Base-by-base conservation (phyloP, 768 basidiomycete species). In the Rhodosporidiobolus sp. region DNA sequence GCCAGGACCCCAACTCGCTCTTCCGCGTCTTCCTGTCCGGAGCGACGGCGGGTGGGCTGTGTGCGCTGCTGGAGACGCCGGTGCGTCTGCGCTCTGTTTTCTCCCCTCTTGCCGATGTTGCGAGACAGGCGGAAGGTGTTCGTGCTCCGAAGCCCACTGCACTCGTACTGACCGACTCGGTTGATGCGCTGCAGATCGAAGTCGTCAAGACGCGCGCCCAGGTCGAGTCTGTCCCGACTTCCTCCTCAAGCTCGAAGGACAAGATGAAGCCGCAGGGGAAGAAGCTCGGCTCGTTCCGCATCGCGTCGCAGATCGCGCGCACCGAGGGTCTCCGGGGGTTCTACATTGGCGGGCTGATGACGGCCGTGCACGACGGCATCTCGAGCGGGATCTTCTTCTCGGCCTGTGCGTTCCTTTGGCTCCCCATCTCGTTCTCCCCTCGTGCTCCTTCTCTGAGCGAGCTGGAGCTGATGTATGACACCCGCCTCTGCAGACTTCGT, bases 151-250 rank as follows among this genome's bases (percentile, higher is more conserved):
- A n/a, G n/a, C n/a, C n/a, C n/a, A n/a, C n/a, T n/a, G n/a, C n/a
- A n/a, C n/a, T n/a, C n/a, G n/a, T n/a, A n/a, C n/a, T n/a, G n/a
- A n/a, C n/a, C n/a, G n/a, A n/a, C n/a, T n/a, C n/a, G n/a, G n/a
- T n/a, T n/a, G n/a, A n/a, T n/a, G n/a, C n/a, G n/a, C n/a, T n/a
- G 7, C 67, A 73, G 72, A 74, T 76, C 56, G 76, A 76, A 57
- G 76, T 76, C 14, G 72, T 76, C 35, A 76, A 76, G 43, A 74
- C 72, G 20, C 69, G 76, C 30, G 76, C 76, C 19, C 76, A 76
- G 48, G 72, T 67, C 30, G 76, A 76, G 50, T 54, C 63, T 1
- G 34, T 57, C 30, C 55, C 60, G 17, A n/a, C n/a, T n/a, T n/a
- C n/a, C n/a, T n/a, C n/a, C n/a, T n/a, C n/a, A n/a, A n/a, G n/a